Conservation (phyloP, 768 basidiomycete species). For the Mycena pura region DNA sequence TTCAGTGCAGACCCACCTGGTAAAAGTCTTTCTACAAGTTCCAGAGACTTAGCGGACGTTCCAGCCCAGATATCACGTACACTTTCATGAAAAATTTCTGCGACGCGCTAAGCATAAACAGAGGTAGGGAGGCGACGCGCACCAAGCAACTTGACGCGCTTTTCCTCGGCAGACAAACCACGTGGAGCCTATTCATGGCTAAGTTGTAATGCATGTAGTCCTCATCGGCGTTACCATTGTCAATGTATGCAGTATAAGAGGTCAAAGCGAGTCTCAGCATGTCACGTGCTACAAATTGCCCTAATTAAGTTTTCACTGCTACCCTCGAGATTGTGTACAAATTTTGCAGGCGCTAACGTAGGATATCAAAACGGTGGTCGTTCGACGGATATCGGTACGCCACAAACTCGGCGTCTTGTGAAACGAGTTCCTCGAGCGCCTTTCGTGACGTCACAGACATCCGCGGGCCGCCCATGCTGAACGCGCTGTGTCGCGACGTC, state of each 20-base stretch:
- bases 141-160: slow-evolving; percentile 77
- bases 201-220: neutral
- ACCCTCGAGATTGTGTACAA: slow-evolving; percentile 17
- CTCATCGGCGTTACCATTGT: neutral
- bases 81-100: slow-evolving; percentile 92
- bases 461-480: slow-evolving; percentile 50
- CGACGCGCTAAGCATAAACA: neutral
- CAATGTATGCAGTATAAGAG: too few species aligned
- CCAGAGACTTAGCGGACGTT: neutral
- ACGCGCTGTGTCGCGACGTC: slow-evolving; percentile 57
- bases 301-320: too few species aligned
- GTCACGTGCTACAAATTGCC: too few species aligned
- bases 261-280: too few species aligned
- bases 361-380: slow-evolving; percentile 70
- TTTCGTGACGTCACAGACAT: slow-evolving; percentile 73
- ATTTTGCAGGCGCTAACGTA: slow-evolving; percentile 46
- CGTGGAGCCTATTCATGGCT: slow-evolving; percentile 60
- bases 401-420: slow-evolving; percentile 85
- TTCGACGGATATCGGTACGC: slow-evolving; percentile 88
- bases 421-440: slow-evolving; percentile 79
- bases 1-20: slow-evolving; percentile 49
- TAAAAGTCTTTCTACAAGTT: slow-evolving; percentile 79
- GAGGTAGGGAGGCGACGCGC: neutral
- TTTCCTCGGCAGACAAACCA: slow-evolving; percentile 90
- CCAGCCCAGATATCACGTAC: slow-evolving; percentile 43